phyloP scores from a whole-genome alignment of 345 rosid genomes.

The Citropsis articulata region DNA sequence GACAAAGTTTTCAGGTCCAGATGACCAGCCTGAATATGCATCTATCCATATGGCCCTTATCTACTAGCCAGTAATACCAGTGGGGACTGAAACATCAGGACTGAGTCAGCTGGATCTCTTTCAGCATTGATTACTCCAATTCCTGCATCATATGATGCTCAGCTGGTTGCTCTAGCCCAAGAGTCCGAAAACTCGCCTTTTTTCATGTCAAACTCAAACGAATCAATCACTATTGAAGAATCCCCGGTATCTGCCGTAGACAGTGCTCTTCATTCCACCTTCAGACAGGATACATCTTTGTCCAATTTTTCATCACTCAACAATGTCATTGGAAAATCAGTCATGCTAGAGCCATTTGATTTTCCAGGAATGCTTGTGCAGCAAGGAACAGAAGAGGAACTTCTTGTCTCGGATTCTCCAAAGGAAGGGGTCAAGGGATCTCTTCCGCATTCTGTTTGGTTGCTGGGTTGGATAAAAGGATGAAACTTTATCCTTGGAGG shows the following conservation, averaged over 20 bases:
- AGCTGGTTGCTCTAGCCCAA: conserved; percentile 64
- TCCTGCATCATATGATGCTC: conserved; percentile 43
- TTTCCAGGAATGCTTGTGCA: not conserved
- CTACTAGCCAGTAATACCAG: conserved; percentile 63
- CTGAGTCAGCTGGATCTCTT: conserved; percentile 35
- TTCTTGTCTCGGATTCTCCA: conserved; percentile 37
- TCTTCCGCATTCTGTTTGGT: conserved; percentile 48
- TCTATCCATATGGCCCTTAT: conserved; percentile 75
- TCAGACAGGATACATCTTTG: conserved; percentile 33
- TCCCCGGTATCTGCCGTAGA: conserved; percentile 52
- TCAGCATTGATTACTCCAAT: conserved; percentile 56
- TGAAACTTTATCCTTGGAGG: conserved; percentile 54
- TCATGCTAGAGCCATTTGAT: no score
- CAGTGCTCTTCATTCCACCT: conserved; percentile 54
- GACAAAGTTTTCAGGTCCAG: conserved; percentile 30
- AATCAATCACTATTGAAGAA: conserved; percentile 55
- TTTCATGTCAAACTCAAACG: conserved; percentile 54
- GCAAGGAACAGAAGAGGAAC: conserved; percentile 32
- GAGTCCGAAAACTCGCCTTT: conserved; percentile 38
- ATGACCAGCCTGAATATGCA: conserved; percentile 68
- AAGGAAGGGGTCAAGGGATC: not conserved
- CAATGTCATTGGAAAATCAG: no score
- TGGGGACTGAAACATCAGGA: conserved; percentile 64
- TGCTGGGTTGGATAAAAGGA: conserved; percentile 59
- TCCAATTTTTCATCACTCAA: no score